A percentile compares a stretch with the other conserved stretches of the same genome.
Conservation (phyloP, 108 stramenopile species). For the Hondaea fermentalgiana region DNA sequence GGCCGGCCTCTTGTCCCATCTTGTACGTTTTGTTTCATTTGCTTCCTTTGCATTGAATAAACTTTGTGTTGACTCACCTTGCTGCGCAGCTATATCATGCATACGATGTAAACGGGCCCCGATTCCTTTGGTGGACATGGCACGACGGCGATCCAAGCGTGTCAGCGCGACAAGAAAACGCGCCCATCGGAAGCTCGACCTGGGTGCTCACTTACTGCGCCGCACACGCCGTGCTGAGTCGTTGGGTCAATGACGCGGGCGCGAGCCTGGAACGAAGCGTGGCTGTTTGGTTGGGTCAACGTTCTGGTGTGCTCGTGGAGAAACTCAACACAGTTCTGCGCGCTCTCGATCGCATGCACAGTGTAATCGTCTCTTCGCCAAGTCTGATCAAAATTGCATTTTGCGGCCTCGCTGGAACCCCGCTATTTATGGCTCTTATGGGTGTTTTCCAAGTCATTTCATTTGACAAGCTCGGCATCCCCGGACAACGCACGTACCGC, state of each 20-base stretch:
- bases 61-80: background rate
- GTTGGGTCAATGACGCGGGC: background rate
- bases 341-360: background rate
- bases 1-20: background rate
- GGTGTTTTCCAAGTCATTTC: background rate
- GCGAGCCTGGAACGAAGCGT: background rate
- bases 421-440: background rate
- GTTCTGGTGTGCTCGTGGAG: background rate
- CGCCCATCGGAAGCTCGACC: background rate
- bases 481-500: conserved; percentile 1
- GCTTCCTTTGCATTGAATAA: background rate
- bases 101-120: background rate
- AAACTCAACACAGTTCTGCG: too few relatives aligned
- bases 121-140: background rate
- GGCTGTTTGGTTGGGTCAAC: background rate
- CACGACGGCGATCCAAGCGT: conserved; percentile 6
- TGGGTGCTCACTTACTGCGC: background rate
- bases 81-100: background rate
- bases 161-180: background rate
- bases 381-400: background rate
- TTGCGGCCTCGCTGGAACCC: background rate
- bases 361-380: background rate
- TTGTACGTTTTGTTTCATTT: background rate
- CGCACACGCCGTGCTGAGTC: background rate
- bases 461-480: background rate